A percentile compares a stretch with the other conserved stretches of the same genome.
These are phyloP conservation scores for Irpex sp. DNA, from an alignment of 1,284 basidiomycete genomes.

Conservation along the genomic window DNA sequence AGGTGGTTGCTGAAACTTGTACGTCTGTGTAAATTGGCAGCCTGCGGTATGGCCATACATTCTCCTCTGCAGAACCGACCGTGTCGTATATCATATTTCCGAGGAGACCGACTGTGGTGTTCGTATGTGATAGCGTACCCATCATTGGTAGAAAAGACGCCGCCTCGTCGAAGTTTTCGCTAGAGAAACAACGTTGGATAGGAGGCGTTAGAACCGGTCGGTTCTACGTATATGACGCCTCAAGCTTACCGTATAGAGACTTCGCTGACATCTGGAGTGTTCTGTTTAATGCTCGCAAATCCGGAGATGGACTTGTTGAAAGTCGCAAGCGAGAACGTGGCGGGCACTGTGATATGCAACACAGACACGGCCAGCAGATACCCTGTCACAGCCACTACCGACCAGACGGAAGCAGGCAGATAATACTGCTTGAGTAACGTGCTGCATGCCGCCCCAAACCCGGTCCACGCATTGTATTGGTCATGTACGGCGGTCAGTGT, in stretches of 20 bases:
- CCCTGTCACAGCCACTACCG: not conserved
- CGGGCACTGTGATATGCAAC: slow-evolving; percentile 3
- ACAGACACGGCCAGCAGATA: slow-evolving; percentile 2
- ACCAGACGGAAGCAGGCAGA: not conserved
- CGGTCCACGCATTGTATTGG: slow-evolving; percentile 2
- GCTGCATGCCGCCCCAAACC: not conserved
- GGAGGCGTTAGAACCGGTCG: not conserved
- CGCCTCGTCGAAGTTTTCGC: not conserved
- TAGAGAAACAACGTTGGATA: not conserved
- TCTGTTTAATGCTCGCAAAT: not conserved
- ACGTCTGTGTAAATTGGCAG: not conserved
- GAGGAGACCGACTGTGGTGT: not conserved
- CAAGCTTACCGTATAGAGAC: not conserved
- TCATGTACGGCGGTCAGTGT: slow-evolving; percentile 7
- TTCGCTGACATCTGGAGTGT: not conserved
- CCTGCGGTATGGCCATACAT: not conserved
- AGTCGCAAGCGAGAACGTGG: not conserved
- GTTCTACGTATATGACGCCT: not conserved
- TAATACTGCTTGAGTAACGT: not conserved
- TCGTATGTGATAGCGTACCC: not conserved
- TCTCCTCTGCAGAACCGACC: not conserved
- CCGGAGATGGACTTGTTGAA: not conserved
- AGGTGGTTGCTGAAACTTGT: not conserved
- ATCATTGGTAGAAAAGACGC: not conserved
- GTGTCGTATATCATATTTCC: not conserved